Evolutionary conservation across 192 early-diverging fungal species (phyloP).

Genomic region (Coemansia sp.): DNA sequence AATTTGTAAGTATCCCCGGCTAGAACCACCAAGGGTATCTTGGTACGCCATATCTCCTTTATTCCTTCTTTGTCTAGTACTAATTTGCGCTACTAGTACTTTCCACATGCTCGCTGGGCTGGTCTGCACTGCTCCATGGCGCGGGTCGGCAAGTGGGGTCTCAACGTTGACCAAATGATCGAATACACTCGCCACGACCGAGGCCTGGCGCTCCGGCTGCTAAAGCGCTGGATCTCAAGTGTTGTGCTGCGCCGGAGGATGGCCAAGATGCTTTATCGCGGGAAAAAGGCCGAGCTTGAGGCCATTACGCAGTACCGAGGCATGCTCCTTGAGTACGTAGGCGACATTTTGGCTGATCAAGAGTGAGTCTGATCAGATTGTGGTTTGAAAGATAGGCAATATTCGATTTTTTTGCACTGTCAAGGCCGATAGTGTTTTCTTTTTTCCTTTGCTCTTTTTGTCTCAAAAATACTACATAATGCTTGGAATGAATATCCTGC

Average conservation of each 20-base stretch:
- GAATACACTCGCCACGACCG: slow-evolving; percentile 39
- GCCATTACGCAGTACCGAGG: slow-evolving; percentile 24
- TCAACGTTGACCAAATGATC: slow-evolving; percentile 15
- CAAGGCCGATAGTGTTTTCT: neutral
- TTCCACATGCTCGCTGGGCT: slow-evolving; percentile 24
- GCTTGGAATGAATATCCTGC: slow-evolving; percentile 5
- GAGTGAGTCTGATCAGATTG: neutral
- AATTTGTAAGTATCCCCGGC: slow-evolving; percentile 13
- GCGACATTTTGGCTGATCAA: neutral
- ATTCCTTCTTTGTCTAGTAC: neutral
- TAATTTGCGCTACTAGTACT: neutral
- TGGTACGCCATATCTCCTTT: neutral
- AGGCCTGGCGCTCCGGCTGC: slow-evolving; percentile 22
- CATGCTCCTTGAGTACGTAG: slow-evolving; percentile 23
- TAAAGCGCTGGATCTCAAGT: slow-evolving; percentile 16
- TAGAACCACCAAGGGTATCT: neutral
- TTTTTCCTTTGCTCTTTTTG: neutral
- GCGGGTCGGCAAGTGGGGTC: slow-evolving; percentile 29
- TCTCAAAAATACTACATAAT: neutral
- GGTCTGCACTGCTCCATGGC: slow-evolving; percentile 35
- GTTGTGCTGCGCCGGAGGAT: slow-evolving; percentile 20
- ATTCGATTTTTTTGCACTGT: neutral
- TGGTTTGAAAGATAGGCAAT: neutral
- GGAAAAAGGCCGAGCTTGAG: slow-evolving; percentile 49
- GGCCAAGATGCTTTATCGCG: slow-evolving; percentile 36